A percentile compares a stretch with the other conserved stretches of the same genome.
phyloP scores from a whole-genome alignment of 106 monocot genomes.

The Platanthera guangdongensis region DNA sequence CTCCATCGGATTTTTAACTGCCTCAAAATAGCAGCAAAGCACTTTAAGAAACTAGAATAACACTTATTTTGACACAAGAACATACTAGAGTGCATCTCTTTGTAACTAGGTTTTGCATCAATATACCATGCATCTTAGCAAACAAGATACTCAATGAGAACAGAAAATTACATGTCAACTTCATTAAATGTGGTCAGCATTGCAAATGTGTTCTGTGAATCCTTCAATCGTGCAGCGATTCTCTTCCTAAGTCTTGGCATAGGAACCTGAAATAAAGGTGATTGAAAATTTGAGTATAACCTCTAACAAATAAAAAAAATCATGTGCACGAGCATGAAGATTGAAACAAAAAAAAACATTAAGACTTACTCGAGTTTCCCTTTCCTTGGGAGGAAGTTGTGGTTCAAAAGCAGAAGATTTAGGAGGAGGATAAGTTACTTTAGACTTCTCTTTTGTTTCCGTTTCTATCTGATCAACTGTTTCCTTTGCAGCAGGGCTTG shows the following conservation, averaged over 20 bases:
- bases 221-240: constrained; percentile 87
- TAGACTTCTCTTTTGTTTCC: constrained; percentile 37
- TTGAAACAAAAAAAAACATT: background rate
- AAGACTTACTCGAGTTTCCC: constrained; percentile 70
- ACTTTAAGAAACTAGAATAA: no score
- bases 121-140: background rate
- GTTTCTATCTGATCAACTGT: constrained; percentile 21
- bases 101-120: no score
- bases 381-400: constrained; percentile 95
- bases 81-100: no score
- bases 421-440: constrained; percentile 31
- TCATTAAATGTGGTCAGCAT: constrained; percentile 97
- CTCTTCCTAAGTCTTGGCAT: constrained; percentile 88
- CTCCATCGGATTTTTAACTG: no score
- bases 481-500: constrained; percentile 18
- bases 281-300: background rate
- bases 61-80: no score
- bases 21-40: no score
- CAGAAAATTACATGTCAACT: constrained; percentile 74
- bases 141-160: background rate
- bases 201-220: constrained; percentile 94
- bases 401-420: constrained; percentile 62
- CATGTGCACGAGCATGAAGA: background rate
- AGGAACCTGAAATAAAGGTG: constrained; percentile 47
- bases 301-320: background rate